phyloP scores from a whole-genome alignment of 31 red algal genomes.

The Endocladia muricata region DNA sequence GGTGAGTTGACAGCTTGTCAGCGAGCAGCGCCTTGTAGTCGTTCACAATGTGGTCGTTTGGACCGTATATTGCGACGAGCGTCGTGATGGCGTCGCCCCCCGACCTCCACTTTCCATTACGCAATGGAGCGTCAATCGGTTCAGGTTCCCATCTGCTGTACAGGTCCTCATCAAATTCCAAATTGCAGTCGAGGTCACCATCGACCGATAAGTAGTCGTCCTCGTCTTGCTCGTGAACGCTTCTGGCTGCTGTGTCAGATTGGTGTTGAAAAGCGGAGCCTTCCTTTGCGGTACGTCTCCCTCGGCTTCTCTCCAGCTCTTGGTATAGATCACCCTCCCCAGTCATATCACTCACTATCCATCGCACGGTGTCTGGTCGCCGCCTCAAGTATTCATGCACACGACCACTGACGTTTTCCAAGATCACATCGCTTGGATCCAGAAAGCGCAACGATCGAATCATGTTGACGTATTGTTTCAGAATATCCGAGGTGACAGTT shows the following conservation, averaged over 20 bases:
- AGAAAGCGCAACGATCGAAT: slow-evolving; percentile 61
- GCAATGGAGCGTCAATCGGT: slow-evolving; percentile 54
- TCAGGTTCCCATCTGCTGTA: slow-evolving; percentile 63
- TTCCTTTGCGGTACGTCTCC: slow-evolving; percentile 9
- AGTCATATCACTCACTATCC: slow-evolving; percentile 74
- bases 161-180: slow-evolving; percentile 25
- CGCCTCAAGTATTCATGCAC: slow-evolving; percentile 59
- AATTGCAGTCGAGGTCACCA: slow-evolving; percentile 33
- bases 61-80: slow-evolving; percentile 55
- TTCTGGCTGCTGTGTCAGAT: neutral
- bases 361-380: slow-evolving; percentile 74
- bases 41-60: slow-evolving; percentile 73
- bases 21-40: slow-evolving; percentile 75
- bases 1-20: slow-evolving; percentile 45
- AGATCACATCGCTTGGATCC: slow-evolving; percentile 58
- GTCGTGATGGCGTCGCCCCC: slow-evolving; percentile 57
- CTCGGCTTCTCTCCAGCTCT: slow-evolving; percentile 41
- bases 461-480: slow-evolving; percentile 74
- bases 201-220: slow-evolving; percentile 44
- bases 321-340: slow-evolving; percentile 59
- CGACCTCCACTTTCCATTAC: slow-evolving; percentile 40
- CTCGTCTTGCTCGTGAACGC: slow-evolving; percentile 35
- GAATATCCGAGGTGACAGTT: slow-evolving; percentile 58
- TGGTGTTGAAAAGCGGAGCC: slow-evolving; percentile 19
- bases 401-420: slow-evolving; percentile 59